Conservation (phyloP, 305 asterid genomes). For the Plantago rigida region DNA sequence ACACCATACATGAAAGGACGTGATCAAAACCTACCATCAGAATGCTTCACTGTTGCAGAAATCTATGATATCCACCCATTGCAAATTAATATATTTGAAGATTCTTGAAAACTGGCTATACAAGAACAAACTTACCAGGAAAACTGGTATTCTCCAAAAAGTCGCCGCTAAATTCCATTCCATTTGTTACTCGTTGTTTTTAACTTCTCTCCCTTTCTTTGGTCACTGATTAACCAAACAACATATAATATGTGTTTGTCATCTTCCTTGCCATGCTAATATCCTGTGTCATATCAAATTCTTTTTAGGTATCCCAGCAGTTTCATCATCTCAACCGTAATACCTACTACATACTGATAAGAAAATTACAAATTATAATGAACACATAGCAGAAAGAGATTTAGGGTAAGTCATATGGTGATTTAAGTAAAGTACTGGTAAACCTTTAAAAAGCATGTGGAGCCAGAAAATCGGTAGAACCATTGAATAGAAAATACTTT, state of each 20-base stretch:
- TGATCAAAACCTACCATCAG: no score
- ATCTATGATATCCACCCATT: neutral
- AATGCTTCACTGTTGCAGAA: no score
- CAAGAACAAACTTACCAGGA: constrained; percentile 18
- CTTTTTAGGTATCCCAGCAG: no score
- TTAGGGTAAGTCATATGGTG: no score
- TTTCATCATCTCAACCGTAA: neutral
- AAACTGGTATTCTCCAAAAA: neutral
- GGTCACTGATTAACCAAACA: constrained; percentile 11
- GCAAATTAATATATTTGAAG: neutral
- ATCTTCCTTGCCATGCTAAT: neutral
- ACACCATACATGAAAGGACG: no score
- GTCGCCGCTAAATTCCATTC: constrained; percentile 4
- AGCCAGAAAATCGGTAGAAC: no score
- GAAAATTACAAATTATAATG: no score
- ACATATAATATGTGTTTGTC: neutral
- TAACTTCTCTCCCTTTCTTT: neutral
- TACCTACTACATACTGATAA: neutral
- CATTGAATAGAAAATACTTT: no score
- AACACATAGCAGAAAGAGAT: no score
- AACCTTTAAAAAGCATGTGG: no score
- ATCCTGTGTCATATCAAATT: no score
- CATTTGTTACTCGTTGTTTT: neutral
- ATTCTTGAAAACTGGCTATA: neutral
- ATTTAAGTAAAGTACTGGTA: no score